These are phyloP conservation scores for Backusella parvicylindrica DNA, from an alignment of 192 early-diverging fungal genomes.

Conservation along the genomic window DNA sequence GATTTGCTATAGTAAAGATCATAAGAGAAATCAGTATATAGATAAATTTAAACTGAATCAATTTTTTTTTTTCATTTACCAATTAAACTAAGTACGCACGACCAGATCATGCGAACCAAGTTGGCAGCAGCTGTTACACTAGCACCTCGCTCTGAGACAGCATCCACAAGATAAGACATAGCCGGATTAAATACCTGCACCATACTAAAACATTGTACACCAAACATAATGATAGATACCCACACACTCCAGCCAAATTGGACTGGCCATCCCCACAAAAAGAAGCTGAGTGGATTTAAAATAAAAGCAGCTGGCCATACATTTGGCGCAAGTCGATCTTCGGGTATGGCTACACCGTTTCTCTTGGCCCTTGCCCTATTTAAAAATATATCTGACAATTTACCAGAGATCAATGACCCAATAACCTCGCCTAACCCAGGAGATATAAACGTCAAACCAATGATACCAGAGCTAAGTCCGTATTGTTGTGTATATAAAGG, in stretches of 20 bases:
- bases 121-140: slow-evolving; percentile 47
- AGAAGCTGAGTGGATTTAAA: slow-evolving; percentile 36
- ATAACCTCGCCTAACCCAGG: slow-evolving; percentile 34
- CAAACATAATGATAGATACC: slow-evolving; percentile 38
- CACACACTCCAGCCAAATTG: slow-evolving; percentile 34
- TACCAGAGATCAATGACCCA: slow-evolving; percentile 28
- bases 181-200: slow-evolving; percentile 28
- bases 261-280: slow-evolving; percentile 43
- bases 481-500: slow-evolving; percentile 21
- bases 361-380: slow-evolving; percentile 17
- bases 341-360: slow-evolving; percentile 16
- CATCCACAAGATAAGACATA: slow-evolving; percentile 42
- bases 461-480: slow-evolving; percentile 21
- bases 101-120: slow-evolving; percentile 32
- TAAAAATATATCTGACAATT: slow-evolving; percentile 29
- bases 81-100: slow-evolving; percentile 42
- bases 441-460: slow-evolving; percentile 32
- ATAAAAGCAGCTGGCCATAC: slow-evolving; percentile 31
- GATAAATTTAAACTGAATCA: not conserved
- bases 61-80: not conserved
- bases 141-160: slow-evolving; percentile 44
- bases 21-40: not conserved
- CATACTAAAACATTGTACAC: slow-evolving; percentile 42
- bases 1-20: slow-evolving; percentile 35
- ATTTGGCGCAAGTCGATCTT: slow-evolving; percentile 28